These are phyloP conservation scores for Echinochloa phyllopogon DNA, from an alignment of 176 grass and related monocot species.

Conservation along the genomic window DNA sequence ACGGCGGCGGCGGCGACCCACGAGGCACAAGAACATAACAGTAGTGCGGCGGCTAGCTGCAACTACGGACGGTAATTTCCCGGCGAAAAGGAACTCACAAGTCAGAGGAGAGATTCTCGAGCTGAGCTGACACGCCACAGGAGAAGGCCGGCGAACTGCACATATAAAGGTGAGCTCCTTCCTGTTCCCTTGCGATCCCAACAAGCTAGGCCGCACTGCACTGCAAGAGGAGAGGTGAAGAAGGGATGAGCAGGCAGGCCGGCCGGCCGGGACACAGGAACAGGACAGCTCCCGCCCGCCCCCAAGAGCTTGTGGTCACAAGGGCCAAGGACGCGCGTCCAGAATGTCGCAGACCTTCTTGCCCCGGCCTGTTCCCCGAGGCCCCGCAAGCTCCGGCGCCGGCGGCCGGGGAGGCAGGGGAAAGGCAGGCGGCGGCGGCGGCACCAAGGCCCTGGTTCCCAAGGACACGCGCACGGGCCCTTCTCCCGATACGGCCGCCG, in stretches of 20 bases:
- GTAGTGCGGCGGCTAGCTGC: not conserved
- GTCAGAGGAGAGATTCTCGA: not conserved
- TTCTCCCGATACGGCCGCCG: slow-evolving; percentile 20
- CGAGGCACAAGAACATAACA: not conserved
- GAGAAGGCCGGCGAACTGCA: not conserved
- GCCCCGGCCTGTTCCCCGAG: not conserved
- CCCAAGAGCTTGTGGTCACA: slow-evolving; percentile 39
- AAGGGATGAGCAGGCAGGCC: not conserved
- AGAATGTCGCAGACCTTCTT: slow-evolving; percentile 33
- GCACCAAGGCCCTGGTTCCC: slow-evolving; percentile 44
- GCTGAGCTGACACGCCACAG: not conserved
- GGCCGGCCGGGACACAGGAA: not conserved
- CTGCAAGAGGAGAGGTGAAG: not conserved
- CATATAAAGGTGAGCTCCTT: slow-evolving; percentile 12
- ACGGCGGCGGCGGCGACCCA: not conserved
- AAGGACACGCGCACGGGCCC: not conserved
- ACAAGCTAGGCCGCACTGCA: not conserved
- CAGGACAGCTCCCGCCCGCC: slow-evolving; percentile 28
- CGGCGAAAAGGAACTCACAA: not conserved
- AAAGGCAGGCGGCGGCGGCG: slow-evolving; percentile 2
- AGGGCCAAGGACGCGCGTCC: slow-evolving; percentile 33
- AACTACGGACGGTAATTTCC: not conserved
- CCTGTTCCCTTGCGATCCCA: not conserved
- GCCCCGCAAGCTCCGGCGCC: slow-evolving; percentile 1
- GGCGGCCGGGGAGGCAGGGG: slow-evolving; percentile 21